These are phyloP conservation scores for Brachypodium distachyon DNA, from an alignment of 202 grass and related monocot species.

Conservation along the genomic window DNA sequence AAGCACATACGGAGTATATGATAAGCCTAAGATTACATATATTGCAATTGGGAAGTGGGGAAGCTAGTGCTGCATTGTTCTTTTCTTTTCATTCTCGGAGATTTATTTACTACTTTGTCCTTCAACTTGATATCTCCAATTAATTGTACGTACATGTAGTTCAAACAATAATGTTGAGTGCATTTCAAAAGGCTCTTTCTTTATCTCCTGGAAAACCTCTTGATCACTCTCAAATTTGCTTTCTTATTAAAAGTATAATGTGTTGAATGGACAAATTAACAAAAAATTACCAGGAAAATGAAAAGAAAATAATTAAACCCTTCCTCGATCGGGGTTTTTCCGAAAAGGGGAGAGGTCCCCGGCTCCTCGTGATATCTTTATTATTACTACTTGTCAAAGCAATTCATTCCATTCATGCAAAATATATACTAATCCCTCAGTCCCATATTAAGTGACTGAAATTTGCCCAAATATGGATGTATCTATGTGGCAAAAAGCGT, in stretches of 20 bases:
- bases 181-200: background rate
- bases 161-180: background rate
- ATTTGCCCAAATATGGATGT: too few species aligned
- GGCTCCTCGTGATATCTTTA: too few species aligned
- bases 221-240: background rate
- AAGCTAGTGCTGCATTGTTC: background rate
- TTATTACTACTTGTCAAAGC: background rate
- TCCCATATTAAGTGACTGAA: too few species aligned
- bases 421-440: too few species aligned
- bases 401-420: background rate
- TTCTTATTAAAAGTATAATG: background rate
- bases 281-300: too few species aligned
- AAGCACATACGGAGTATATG: too few species aligned
- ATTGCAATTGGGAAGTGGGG: background rate
- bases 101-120: conserved; percentile 6
- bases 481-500: too few species aligned
- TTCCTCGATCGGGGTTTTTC: too few species aligned
- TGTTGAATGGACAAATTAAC: background rate
- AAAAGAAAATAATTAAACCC: background rate
- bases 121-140: background rate
- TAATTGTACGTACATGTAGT: background rate
- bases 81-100: background rate
- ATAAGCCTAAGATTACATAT: conserved; percentile 19
- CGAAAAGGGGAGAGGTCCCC: too few species aligned
- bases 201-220: background rate